Evolutionary conservation across 169 alveolate genomes (phyloP).

Genomic region (Haemoproteus tartakovskyi): DNA sequence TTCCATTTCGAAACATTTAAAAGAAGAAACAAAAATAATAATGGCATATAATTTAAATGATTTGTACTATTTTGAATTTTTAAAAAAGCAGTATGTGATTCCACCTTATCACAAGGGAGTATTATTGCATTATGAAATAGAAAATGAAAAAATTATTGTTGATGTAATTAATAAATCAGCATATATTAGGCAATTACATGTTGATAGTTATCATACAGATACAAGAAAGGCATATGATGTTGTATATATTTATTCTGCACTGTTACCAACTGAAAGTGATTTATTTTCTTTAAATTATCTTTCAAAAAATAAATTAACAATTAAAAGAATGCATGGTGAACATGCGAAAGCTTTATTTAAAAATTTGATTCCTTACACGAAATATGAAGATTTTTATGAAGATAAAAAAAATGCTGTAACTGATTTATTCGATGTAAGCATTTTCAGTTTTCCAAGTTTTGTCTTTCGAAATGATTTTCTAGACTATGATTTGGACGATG

Average conservation of each 20-base stretch:
- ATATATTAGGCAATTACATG: constrained; percentile 1
- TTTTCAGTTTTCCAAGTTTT: no score
- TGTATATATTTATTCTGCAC: constrained; percentile 39
- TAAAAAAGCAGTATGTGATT: constrained; percentile 9
- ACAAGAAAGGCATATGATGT: constrained; percentile 8
- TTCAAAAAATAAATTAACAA: constrained; percentile 35
- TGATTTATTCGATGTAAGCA: no score
- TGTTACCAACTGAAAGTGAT: constrained; percentile 55
- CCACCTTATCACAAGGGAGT: constrained; percentile 61
- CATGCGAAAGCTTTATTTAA: constrained; percentile 10
- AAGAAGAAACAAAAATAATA: not conserved
- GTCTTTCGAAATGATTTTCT: no score
- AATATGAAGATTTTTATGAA: constrained; percentile 18
- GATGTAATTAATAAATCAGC: not conserved
- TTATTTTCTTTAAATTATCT: constrained; percentile 4
- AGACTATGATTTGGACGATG: no score
- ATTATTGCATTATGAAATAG: constrained; percentile 8
- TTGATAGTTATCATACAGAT: not conserved
- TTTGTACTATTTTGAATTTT: constrained; percentile 6
- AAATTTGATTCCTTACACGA: constrained; percentile 32
- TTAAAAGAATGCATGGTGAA: constrained; percentile 6
- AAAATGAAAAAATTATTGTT: constrained; percentile 1
- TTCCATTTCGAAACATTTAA: not conserved
- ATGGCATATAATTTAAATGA: constrained; percentile 19
- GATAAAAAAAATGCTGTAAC: no score